phyloP scores from a whole-genome alignment of 352 stramenopile genomes.

The Pythium phragmitis region DNA sequence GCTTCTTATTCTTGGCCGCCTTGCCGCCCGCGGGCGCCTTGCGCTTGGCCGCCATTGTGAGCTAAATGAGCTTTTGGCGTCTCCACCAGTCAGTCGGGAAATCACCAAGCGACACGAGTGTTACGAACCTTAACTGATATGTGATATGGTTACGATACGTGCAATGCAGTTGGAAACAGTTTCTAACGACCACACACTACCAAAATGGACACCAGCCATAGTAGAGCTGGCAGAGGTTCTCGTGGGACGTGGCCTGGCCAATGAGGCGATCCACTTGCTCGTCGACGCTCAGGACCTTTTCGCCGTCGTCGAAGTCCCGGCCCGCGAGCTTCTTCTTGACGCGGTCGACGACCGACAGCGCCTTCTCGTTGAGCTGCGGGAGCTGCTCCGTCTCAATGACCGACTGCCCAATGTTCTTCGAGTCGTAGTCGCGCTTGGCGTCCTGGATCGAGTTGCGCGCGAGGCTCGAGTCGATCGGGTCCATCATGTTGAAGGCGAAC shows the following conservation, averaged over 20 bases:
- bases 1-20: slow-evolving; percentile 7
- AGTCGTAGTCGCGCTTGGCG: slow-evolving; percentile 49
- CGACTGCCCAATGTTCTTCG: slow-evolving; percentile 53
- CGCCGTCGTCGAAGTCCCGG: slow-evolving; percentile 94
- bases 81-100: slow-evolving; percentile 7
- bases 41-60: slow-evolving; percentile 20
- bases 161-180: slow-evolving; percentile 10
- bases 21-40: slow-evolving; percentile 23
- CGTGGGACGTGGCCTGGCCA: slow-evolving; percentile 96
- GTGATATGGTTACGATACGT: not conserved
- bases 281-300: slow-evolving; percentile 76
- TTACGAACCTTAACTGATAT: slow-evolving; percentile 21
- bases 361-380: slow-evolving; percentile 87
- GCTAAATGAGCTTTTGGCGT: not conserved
- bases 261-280: slow-evolving; percentile 98
- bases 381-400: slow-evolving; percentile 61
- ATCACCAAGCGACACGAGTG: slow-evolving; percentile 12
- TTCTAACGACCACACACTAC: slow-evolving; percentile 33
- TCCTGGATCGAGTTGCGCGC: slow-evolving; percentile 68
- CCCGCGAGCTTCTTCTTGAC: slow-evolving; percentile 99
- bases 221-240: slow-evolving; percentile 99
- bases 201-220: slow-evolving; percentile 97
- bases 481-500: slow-evolving; percentile 70
- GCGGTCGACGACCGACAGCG: slow-evolving; percentile 95
- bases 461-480: slow-evolving; percentile 55